Evolutionary conservation across 371 early-diverging fungal species (phyloP).

Genomic region (Nematocida parisii): DNA sequence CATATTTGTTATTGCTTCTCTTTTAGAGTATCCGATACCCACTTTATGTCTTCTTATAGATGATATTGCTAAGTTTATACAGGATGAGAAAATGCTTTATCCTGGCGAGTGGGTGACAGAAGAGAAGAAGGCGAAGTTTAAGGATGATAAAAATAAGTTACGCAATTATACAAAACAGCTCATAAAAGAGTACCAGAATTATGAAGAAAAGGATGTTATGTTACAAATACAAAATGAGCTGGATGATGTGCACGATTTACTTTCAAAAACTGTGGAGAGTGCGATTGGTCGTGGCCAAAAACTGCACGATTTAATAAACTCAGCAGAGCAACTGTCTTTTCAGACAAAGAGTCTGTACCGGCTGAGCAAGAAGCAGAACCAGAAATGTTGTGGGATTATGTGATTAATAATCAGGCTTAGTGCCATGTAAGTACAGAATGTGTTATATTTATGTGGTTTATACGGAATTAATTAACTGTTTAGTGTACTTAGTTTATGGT

Average conservation of each 20-base stretch:
- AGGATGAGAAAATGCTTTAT: conserved; percentile 9
- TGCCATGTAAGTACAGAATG: background rate
- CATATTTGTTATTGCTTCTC: conserved; percentile 52
- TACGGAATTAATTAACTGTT: too few species aligned
- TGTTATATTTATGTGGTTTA: too few species aligned
- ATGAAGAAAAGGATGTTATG: conserved; percentile 75
- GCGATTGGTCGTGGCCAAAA: conserved; percentile 90
- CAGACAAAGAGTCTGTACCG: conserved; percentile 94
- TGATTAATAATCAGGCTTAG: background rate
- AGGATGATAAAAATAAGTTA: conserved; percentile 13
- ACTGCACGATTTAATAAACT: conserved; percentile 84
- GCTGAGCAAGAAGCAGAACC: conserved; percentile 89
- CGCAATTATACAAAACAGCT: conserved; percentile 39
- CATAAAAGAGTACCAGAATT: conserved; percentile 67
- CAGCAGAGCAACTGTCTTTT: conserved; percentile 79
- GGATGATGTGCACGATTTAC: conserved; percentile 88
- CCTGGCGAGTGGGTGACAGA: background rate
- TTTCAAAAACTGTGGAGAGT: conserved; percentile 89
- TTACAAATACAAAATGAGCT: conserved; percentile 89
- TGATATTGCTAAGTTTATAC: conserved; percentile 42
- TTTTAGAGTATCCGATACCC: conserved; percentile 58
- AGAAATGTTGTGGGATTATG: conserved; percentile 74
- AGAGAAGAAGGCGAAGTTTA: background rate
- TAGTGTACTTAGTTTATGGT: too few species aligned
- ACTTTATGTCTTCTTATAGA: conserved; percentile 59